Percentiles rank a stretch among this genome's conserved stretches.
Conservation (phyloP, 257 asterid genomes). For the Ajuga chamaepitys region DNA sequence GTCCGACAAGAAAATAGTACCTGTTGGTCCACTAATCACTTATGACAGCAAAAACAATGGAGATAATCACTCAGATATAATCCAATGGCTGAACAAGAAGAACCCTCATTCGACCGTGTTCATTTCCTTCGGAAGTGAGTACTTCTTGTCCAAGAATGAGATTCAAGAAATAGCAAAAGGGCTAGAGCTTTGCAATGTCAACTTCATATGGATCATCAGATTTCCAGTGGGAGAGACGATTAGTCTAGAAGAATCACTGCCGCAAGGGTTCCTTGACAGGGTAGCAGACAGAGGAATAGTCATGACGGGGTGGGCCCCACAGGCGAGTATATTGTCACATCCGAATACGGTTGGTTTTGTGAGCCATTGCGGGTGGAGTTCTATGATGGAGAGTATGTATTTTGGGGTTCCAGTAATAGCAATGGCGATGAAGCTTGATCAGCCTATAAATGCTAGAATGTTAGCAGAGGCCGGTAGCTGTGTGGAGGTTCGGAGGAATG, state of each 20-base stretch:
- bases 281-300: slow-evolving; percentile 21
- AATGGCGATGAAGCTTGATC: slow-evolving; percentile 29
- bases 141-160: background rate
- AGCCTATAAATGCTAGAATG: slow-evolving; percentile 22
- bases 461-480: slow-evolving; percentile 12
- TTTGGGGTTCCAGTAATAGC: slow-evolving; percentile 26
- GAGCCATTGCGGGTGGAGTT: slow-evolving; percentile 11
- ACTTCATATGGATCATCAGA: slow-evolving; percentile 33
- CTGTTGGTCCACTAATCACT: background rate
- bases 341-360: slow-evolving; percentile 16
- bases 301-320: slow-evolving; percentile 28
- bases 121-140: background rate
- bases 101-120: background rate
- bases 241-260: slow-evolving; percentile 12
- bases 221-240: slow-evolving; percentile 8
- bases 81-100: slow-evolving; percentile 2
- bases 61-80: background rate
- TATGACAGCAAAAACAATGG: too few species aligned
- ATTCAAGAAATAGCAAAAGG: slow-evolving; percentile 2
- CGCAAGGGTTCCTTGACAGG: slow-evolving; percentile 26
- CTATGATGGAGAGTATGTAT: background rate
- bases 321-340: slow-evolving; percentile 16
- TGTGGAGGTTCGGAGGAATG: slow-evolving; percentile 19
- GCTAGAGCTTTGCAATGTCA: background rate
- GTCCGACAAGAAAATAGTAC: background rate